Evolutionary conservation across 2,329 filamentous ascomycete species (phyloP).

Genomic region (Colletotrichum sp.): DNA sequence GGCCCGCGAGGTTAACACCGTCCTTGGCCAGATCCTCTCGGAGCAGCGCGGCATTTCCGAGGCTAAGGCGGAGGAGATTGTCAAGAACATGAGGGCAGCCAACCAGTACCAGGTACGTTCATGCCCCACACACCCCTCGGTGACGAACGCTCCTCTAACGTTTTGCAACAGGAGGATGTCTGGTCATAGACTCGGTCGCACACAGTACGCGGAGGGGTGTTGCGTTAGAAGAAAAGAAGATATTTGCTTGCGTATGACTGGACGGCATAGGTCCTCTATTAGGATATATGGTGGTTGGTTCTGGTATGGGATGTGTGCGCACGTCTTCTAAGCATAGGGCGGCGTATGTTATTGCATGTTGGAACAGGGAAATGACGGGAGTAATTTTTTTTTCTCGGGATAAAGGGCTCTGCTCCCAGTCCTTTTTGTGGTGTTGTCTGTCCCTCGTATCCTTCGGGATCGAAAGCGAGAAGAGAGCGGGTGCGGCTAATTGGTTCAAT

Average conservation of each 20-base stretch:
- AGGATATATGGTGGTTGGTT: not conserved
- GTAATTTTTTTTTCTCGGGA: not conserved
- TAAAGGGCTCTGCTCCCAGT: not conserved
- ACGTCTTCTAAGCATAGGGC: conserved; percentile 15
- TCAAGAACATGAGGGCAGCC: conserved; percentile 93
- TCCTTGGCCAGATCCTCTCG: conserved; percentile 86
- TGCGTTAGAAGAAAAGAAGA: not conserved
- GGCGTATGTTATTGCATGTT: conserved; percentile 18
- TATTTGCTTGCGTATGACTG: not conserved
- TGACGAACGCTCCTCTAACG: conserved; percentile 34
- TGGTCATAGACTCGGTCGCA: conserved; percentile 59
- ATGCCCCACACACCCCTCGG: conserved; percentile 18
- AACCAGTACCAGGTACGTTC: conserved; percentile 91
- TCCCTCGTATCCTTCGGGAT: not conserved
- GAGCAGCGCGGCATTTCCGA: conserved; percentile 83
- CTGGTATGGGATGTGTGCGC: not conserved
- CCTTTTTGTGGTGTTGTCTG: not conserved
- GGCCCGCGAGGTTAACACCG: conserved; percentile 89
- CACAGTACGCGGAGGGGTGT: not conserved
- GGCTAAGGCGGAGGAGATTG: conserved; percentile 91
- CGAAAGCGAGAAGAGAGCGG: not conserved
- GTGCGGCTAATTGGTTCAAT: not conserved
- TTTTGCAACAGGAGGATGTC: conserved; percentile 65
- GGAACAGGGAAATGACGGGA: conserved; percentile 2
- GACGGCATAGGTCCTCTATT: not conserved